Conservation (phyloP, 768 basidiomycete species). For the Suillus discolor region DNA sequence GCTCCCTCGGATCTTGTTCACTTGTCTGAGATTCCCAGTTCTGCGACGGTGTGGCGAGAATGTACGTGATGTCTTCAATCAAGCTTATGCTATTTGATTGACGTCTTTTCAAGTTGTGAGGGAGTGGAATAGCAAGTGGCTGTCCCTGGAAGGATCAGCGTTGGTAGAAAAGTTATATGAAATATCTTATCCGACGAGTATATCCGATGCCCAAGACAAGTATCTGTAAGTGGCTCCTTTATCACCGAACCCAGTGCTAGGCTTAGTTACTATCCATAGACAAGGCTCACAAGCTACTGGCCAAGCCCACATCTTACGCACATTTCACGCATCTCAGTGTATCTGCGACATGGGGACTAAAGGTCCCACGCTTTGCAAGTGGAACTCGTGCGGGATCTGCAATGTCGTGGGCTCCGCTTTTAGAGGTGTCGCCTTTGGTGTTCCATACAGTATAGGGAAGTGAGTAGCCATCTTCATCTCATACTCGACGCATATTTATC, state of each 20-base stretch:
- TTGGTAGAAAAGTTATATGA: constrained; percentile 60
- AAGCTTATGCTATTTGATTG: constrained; percentile 20
- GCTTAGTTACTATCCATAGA: constrained; percentile 14
- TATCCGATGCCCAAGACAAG: constrained; percentile 43
- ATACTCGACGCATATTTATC: neutral
- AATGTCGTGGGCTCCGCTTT: constrained; percentile 60
- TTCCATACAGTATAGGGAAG: constrained; percentile 55
- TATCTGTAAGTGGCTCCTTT: constrained; percentile 42
- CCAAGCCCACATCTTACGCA: constrained; percentile 50
- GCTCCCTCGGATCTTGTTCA: constrained; percentile 38
- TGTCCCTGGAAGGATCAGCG: constrained; percentile 19
- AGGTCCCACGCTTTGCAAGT: constrained; percentile 51
- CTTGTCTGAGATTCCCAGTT: constrained; percentile 49
- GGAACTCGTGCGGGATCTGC: constrained; percentile 69
- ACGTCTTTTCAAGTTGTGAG: neutral
- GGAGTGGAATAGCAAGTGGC: constrained; percentile 6
- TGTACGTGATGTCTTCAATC: constrained; percentile 39
- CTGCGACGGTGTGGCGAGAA: constrained; percentile 52
- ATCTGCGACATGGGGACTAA: constrained; percentile 69
- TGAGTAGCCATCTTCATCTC: constrained; percentile 28
- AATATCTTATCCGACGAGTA: constrained; percentile 36
- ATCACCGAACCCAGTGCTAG: constrained; percentile 11
- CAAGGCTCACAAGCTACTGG: constrained; percentile 38
- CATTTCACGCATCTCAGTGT: constrained; percentile 66
- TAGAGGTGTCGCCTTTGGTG: constrained; percentile 58